Evolutionary conservation across 164 flowering plant species (phyloP), one percentile per base, ranked within the genome.

Genomic region (Buxus sempervirens): DNA sequence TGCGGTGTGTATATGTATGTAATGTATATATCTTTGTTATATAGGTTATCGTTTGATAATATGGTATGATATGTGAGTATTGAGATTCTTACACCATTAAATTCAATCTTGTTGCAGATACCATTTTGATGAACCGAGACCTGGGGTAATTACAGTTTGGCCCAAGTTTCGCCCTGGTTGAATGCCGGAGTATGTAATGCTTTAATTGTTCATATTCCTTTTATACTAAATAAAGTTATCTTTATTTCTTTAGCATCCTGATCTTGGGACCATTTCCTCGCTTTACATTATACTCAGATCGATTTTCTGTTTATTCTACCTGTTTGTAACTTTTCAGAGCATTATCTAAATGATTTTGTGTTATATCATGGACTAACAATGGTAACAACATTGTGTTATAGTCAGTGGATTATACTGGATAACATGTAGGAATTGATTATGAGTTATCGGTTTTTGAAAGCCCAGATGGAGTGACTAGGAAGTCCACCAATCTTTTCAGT

Each of bases 131-230:
- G 88, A 87, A 65, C 22, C 78, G 20, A 83, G 90, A 73, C 89
- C 91, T 21, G 96, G 96, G 20, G 84, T 82, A 49, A 70, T 87
- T 67, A 75, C 80, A 20, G 88, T 87, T 36, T 68, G 85, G n/a
- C 91, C 88, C 48, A 88, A 90, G 73, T 88, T 83, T 69, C 90
- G 86, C 12, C 72, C 32, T 58, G 57, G 70, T 45, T 78, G 75
- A 76, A 21, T 27, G 14, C 28, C 42, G 7, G 38, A 7, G 38
- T 32, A 32, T 32, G 7, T 32, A 32, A 45, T 45, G 51, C 51
- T 45, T 45, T 15, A 4, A 45, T 1, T 4, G 5, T 4, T 45
- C 51, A 45, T 45, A 15, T 45, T 45, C 51, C 51, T 15, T 10
- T 4, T 15, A 10, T 10, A 41, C 45, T 5, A 45, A 45, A 45